Conservation (phyloP, 31 red algal species). For the Odonthalia washingtoniensis region DNA sequence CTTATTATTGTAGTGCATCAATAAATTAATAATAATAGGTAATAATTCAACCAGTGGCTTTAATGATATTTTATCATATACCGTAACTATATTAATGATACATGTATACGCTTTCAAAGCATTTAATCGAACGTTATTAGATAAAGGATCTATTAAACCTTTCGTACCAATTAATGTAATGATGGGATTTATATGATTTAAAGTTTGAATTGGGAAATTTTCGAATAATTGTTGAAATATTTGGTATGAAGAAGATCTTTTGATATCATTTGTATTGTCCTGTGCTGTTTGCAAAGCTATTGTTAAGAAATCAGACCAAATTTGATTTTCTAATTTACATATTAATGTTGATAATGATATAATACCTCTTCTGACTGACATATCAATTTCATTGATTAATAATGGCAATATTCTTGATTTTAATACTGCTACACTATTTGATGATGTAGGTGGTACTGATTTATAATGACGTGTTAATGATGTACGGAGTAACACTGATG, state of each 20-base stretch:
- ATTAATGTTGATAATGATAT: not conserved
- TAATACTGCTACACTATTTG: not conserved
- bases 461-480: not conserved
- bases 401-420: not conserved
- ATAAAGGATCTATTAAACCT: conserved; percentile 20
- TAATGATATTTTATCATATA: not conserved
- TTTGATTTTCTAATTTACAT: not conserved
- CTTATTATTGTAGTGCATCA: not conserved
- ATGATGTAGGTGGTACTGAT: not conserved
- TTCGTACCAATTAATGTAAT: not conserved
- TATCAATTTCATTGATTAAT: not conserved
- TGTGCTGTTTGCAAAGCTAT: not conserved
- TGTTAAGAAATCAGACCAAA: not conserved
- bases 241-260: not conserved
- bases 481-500: not conserved
- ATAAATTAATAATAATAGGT: conserved; percentile 14
- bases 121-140: conserved; percentile 8
- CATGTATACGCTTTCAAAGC: conserved; percentile 32
- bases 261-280: not conserved
- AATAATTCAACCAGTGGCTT: not conserved
- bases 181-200: not conserved
- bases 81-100: not conserved
- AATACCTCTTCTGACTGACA: not conserved
- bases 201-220: not conserved
- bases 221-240: conserved; percentile 20